phyloP scores from a whole-genome alignment of 2,329 filamentous ascomycete genomes.

The Exophiala sideris region DNA sequence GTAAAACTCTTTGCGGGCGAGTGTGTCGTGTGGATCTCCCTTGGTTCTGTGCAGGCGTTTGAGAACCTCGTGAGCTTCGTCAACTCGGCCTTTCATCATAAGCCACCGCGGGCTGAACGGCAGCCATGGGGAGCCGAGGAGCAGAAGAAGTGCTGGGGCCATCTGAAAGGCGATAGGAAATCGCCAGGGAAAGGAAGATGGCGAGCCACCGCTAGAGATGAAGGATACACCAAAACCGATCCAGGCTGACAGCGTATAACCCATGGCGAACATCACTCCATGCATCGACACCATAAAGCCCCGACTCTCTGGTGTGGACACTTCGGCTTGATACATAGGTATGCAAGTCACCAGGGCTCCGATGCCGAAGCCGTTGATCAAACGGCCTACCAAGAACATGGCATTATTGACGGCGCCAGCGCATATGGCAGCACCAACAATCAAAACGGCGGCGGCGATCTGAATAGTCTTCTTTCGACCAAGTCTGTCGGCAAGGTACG shows the following conservation, averaged over 20 bases:
- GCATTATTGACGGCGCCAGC: conserved; percentile 39
- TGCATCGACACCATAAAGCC: conserved; percentile 29
- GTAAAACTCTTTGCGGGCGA: conserved; percentile 41
- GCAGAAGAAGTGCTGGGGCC: conserved; percentile 39
- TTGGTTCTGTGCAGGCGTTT: conserved; percentile 43
- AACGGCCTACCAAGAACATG: conserved; percentile 21
- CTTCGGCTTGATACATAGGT: conserved; percentile 28
- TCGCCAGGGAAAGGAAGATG: conserved; percentile 32
- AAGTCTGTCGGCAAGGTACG: conserved; percentile 40
- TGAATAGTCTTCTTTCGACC: conserved; percentile 40
- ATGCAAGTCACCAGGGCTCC: conserved; percentile 22
- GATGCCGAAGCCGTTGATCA: conserved; percentile 20
- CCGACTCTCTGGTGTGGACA: conserved; percentile 26
- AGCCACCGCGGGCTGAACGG: conserved; percentile 52
- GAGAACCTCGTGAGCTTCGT: conserved; percentile 42
- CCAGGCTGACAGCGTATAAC: conserved; percentile 25
- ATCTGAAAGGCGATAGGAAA: conserved; percentile 43
- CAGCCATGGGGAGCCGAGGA: conserved; percentile 38
- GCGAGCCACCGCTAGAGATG: conserved; percentile 18
- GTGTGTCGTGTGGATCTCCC: conserved; percentile 37
- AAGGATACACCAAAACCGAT: conserved; percentile 27
- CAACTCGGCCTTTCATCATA: conserved; percentile 41
- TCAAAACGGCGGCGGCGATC: conserved; percentile 31
- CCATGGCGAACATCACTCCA: conserved; percentile 27
- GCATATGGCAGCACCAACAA: conserved; percentile 36